phyloP scores from a whole-genome alignment of 306 rosid genomes.

The Oemleria cerasiformis region DNA sequence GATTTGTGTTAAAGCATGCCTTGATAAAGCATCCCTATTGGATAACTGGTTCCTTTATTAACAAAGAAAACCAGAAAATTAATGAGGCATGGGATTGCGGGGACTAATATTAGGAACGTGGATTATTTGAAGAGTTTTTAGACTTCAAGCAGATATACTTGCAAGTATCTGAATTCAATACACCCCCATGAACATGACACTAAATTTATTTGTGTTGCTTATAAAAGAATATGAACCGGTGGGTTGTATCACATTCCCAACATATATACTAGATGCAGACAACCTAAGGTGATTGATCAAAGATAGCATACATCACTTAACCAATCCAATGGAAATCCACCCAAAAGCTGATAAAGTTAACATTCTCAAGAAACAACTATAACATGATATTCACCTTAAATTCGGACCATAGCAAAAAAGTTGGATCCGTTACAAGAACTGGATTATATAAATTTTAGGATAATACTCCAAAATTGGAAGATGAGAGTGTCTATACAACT shows the following conservation, averaged over 20 bases:
- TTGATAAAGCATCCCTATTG: slow-evolving; percentile 27
- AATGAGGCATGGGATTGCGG: not conserved
- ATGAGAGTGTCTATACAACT: not conserved
- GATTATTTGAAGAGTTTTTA: not conserved
- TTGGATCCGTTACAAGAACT: not conserved
- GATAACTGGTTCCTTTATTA: slow-evolving; percentile 41
- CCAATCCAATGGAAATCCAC: not conserved
- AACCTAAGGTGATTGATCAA: too few species aligned
- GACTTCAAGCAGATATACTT: too few species aligned
- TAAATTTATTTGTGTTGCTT: too few species aligned
- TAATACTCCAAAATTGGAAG: not conserved
- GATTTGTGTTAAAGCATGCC: slow-evolving; percentile 23
- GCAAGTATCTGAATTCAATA: too few species aligned
- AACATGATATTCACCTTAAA: not conserved
- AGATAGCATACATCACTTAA: too few species aligned
- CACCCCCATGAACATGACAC: too few species aligned
- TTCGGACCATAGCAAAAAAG: not conserved
- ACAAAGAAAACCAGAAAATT: not conserved
- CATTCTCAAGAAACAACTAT: not conserved
- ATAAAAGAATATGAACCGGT: too few species aligned
- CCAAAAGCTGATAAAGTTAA: not conserved
- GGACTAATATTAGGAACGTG: not conserved
- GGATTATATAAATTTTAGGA: not conserved
- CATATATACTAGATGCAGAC: too few species aligned
- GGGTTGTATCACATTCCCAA: too few species aligned